A percentile compares a stretch with the other conserved stretches of the same genome.
Conservation (phyloP, 371 early-diverging fungal genomes). For the Dinochytrium kinnereticum region DNA sequence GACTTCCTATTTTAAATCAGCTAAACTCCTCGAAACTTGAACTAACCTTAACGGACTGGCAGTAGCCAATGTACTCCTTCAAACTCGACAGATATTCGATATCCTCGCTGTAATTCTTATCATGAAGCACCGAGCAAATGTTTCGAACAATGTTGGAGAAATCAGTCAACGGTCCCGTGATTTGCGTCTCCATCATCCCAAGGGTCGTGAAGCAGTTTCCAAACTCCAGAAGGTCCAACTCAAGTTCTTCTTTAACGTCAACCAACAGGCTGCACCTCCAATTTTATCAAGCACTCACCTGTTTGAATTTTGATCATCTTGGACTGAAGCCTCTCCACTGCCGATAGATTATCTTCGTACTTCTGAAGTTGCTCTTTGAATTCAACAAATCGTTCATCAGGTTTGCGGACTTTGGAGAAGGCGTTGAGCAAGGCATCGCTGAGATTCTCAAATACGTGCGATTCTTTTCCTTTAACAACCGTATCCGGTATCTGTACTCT, state of each 20-base stretch:
- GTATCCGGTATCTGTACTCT: slow-evolving; percentile 41
- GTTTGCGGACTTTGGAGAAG: slow-evolving; percentile 86
- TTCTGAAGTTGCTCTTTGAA: slow-evolving; percentile 80
- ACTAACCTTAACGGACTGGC: slow-evolving; percentile 79
- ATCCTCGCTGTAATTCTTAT: slow-evolving; percentile 81
- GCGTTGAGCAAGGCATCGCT: slow-evolving; percentile 91
- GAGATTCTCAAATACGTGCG: slow-evolving; percentile 78
- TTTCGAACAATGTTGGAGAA: slow-evolving; percentile 69
- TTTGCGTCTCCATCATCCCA: slow-evolving; percentile 82
- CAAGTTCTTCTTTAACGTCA: slow-evolving; percentile 63
- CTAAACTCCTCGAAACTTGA: neutral
- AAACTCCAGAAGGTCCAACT: slow-evolving; percentile 80
- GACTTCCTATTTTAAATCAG: slow-evolving; percentile 62
- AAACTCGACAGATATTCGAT: slow-evolving; percentile 75
- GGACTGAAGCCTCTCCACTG: slow-evolving; percentile 76
- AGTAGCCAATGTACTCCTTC: slow-evolving; percentile 87
- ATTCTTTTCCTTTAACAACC: slow-evolving; percentile 52
- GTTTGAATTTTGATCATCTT: slow-evolving; percentile 78
- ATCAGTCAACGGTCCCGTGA: slow-evolving; percentile 64
- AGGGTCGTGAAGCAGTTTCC: slow-evolving; percentile 72
- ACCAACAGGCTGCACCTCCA: neutral
- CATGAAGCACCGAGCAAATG: slow-evolving; percentile 64
- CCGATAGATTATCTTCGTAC: slow-evolving; percentile 80
- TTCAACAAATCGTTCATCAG: slow-evolving; percentile 82
- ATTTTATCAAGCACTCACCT: slow-evolving; percentile 44